Evolutionary conservation across 2,329 filamentous ascomycete genomes (phyloP).

Genomic region (Hypocreales sp.): DNA sequence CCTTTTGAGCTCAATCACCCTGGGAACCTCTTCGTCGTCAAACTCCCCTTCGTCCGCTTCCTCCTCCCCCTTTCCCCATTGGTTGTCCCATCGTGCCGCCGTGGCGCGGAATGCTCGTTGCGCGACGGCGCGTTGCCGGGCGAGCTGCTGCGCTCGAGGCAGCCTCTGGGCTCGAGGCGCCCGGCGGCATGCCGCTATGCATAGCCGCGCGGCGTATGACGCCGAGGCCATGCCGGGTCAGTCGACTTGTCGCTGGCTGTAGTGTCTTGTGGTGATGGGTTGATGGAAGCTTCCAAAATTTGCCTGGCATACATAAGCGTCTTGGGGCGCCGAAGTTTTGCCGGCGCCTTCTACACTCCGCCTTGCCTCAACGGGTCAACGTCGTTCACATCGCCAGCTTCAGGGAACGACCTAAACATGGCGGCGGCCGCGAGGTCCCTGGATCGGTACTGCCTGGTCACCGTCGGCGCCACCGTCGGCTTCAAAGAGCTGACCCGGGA

Average conservation of each 20-base stretch:
- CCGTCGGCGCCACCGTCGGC: constrained; percentile 79
- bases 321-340: constrained; percentile 12
- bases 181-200: constrained; percentile 17
- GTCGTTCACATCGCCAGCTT: no score
- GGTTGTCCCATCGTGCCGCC: constrained; percentile 8
- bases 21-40: constrained; percentile 4
- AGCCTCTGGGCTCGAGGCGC: constrained; percentile 10
- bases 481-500: constrained; percentile 59
- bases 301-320: no score
- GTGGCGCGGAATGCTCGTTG: constrained; percentile 16
- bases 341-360: no score
- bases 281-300: no score
- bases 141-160: constrained; percentile 9
- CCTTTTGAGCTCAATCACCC: constrained; percentile 13
- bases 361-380: no score
- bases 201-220: constrained; percentile 21
- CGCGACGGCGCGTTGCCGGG: constrained; percentile 6
- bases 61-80: background rate
- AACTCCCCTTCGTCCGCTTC: constrained; percentile 7
- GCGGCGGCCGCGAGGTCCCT: constrained; percentile 1
- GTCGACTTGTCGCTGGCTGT: constrained; percentile 4
- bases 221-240: constrained; percentile 23
- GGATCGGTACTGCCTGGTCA: constrained; percentile 55
- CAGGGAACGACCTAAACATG: no score
- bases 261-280: background rate